Evolutionary conservation across 2,329 filamentous ascomycete genomes (phyloP).

Genomic region (Chrysosporium queenslandicum): DNA sequence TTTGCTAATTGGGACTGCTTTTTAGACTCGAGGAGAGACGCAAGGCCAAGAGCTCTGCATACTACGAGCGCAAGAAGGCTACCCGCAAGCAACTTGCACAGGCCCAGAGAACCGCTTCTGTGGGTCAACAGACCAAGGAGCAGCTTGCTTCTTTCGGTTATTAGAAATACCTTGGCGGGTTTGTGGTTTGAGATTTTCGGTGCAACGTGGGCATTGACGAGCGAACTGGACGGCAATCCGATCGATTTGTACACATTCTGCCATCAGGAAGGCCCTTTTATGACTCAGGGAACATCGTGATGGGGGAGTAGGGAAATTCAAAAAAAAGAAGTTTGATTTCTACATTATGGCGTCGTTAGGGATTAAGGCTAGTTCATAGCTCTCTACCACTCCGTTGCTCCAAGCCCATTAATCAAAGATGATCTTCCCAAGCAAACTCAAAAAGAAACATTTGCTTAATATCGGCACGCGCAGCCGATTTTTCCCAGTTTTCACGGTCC

Average conservation of each 20-base stretch:
- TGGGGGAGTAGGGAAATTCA: conserved; percentile 15
- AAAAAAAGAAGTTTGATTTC: conserved; percentile 23
- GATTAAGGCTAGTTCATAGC: conserved; percentile 31
- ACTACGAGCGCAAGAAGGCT: conserved; percentile 99
- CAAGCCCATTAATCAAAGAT: conserved; percentile 37
- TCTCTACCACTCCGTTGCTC: conserved; percentile 31
- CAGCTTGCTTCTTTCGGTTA: conserved; percentile 86
- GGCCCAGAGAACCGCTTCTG: conserved; percentile 82
- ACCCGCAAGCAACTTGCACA: conserved; percentile 80
- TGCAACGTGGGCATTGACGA: conserved; percentile 30
- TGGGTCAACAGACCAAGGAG: conserved; percentile 76
- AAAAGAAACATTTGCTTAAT: background rate
- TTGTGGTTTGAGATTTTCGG: conserved; percentile 32
- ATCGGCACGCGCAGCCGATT: conserved; percentile 1
- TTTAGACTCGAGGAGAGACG: conserved; percentile 92
- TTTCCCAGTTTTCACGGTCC: background rate
- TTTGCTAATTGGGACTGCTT: conserved; percentile 1
- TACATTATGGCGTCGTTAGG: conserved; percentile 29
- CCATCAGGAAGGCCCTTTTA: conserved; percentile 17
- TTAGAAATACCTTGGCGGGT: conserved; percentile 48
- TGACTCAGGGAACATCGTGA: conserved; percentile 18
- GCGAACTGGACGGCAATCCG: conserved; percentile 34
- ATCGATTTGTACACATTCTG: conserved; percentile 27
- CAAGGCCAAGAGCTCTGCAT: conserved; percentile 98
- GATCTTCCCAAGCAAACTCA: conserved; percentile 21